Conservation (phyloP, 257 asterid species). For the Avicennia marina region DNA sequence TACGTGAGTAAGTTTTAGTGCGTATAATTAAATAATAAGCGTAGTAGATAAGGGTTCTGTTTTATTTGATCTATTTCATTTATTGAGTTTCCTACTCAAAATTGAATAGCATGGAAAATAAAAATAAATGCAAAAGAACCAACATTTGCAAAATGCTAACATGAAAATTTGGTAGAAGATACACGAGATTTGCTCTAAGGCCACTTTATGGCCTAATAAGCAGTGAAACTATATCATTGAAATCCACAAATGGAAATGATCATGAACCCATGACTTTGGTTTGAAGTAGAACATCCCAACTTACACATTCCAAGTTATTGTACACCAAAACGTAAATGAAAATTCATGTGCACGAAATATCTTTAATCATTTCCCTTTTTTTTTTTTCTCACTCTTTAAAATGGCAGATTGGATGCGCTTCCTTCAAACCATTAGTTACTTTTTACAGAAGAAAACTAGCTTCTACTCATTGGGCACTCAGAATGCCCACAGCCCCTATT, state of each 20-base stretch:
- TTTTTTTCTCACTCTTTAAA: background rate
- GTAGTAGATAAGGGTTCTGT: too few species aligned
- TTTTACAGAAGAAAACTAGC: conserved; percentile 16
- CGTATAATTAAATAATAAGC: too few species aligned
- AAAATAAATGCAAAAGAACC: too few species aligned
- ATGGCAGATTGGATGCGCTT: conserved; percentile 16
- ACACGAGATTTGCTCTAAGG: too few species aligned
- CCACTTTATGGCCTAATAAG: conserved; percentile 4
- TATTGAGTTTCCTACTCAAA: too few species aligned
- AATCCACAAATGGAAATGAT: conserved; percentile 18
- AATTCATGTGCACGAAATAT: conserved; percentile 22
- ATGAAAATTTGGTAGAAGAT: too few species aligned
- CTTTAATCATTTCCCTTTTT: conserved; percentile 24
- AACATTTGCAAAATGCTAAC: too few species aligned
- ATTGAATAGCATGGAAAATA: too few species aligned
- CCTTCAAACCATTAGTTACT: conserved; percentile 25
- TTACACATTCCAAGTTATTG: conserved; percentile 13
- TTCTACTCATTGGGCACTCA: conserved; percentile 19
- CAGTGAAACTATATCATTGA: conserved; percentile 4
- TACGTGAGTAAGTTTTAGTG: too few species aligned
- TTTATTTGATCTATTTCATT: too few species aligned
- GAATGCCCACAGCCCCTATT: conserved; percentile 6
- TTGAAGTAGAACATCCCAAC: conserved; percentile 22
- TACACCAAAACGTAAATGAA: background rate
- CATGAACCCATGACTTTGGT: conserved; percentile 19